Evolutionary conservation across 768 basidiomycete genomes (phyloP).

Genomic region (Kondoa subrosea): DNA sequence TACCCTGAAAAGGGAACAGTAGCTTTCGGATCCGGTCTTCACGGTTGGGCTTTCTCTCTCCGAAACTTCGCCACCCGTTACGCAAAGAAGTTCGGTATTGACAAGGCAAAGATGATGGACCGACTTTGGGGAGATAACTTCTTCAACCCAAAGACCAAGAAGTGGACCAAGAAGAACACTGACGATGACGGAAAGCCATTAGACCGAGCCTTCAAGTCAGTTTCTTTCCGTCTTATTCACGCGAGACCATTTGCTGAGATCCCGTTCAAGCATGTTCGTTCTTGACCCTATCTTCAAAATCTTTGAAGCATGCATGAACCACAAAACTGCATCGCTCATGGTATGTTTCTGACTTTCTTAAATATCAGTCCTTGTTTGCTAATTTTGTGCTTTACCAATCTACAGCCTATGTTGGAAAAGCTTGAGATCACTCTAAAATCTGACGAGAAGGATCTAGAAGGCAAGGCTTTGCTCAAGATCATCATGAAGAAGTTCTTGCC

Average conservation of each 20-base stretch:
- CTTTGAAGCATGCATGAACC: conserved; percentile 98
- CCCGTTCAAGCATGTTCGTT: conserved; percentile 47
- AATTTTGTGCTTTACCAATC: too few relatives aligned
- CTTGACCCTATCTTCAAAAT: conserved; percentile 98
- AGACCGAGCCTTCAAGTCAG: conserved; percentile 81
- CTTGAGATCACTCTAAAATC: conserved; percentile 75
- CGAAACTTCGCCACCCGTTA: conserved; percentile 90
- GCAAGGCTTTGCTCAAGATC: conserved; percentile 88
- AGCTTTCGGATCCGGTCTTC: conserved; percentile 96
- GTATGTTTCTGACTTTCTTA: too few relatives aligned
- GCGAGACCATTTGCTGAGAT: not conserved
- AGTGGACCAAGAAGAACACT: conserved; percentile 69
- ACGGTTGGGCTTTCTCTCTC: conserved; percentile 99
- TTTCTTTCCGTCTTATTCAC: conserved; percentile 30
- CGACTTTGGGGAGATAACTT: conserved; percentile 99
- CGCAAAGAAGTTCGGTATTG: conserved; percentile 96
- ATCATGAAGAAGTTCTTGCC: conserved; percentile 99
- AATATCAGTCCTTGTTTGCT: too few relatives aligned
- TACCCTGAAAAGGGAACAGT: conserved; percentile 97
- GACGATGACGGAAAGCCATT: conserved; percentile 74
- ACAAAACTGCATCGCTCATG: conserved; percentile 78
- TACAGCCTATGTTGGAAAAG: conserved; percentile 82
- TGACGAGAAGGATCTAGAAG: conserved; percentile 84
- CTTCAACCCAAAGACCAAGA: conserved; percentile 91
- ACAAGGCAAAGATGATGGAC: conserved; percentile 93